These are phyloP conservation scores for Sugiyamaella smithiae DNA, from an alignment of 805 yeast species.

Conservation along the genomic window DNA sequence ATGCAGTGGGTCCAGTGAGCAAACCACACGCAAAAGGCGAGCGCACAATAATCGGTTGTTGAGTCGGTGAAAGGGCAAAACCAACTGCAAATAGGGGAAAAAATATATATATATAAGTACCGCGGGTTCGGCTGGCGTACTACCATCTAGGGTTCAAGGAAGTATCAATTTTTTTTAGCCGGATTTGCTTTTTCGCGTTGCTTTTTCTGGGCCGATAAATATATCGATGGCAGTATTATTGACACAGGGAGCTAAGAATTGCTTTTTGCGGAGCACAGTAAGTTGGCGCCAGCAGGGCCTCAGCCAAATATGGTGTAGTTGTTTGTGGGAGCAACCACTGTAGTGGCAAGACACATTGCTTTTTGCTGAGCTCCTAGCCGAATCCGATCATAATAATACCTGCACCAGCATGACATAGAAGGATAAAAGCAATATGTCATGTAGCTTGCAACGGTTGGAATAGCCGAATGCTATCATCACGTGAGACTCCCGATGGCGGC, in stretches of 20 bases:
- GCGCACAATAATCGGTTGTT: no score
- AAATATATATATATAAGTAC: conserved; percentile 3
- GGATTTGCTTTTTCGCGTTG: conserved; percentile 1
- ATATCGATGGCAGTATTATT: conserved; percentile 1
- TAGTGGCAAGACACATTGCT: conserved; percentile 1
- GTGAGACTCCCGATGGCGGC: no score
- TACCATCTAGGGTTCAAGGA: conserved; percentile 4
- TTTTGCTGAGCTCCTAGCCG: neutral
- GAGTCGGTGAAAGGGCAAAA: no score
- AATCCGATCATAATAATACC: conserved; percentile 6
- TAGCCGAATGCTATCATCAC: neutral
- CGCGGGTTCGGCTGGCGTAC: conserved; percentile 1
- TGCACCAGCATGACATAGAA: conserved; percentile 1
- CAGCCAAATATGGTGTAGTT: no score
- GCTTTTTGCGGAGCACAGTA: neutral
- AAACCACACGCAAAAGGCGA: no score
- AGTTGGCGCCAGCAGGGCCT: no score
- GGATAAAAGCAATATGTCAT: neutral
- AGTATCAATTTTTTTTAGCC: neutral
- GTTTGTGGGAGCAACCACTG: no score
- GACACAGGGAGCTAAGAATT: neutral
- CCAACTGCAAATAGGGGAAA: neutral
- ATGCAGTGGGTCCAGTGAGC: no score
- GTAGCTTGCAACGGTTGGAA: conserved; percentile 4
- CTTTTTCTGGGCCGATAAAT: conserved; percentile 1